Evolutionary conservation across 2,329 filamentous ascomycete genomes (phyloP).

Genomic region (Pezicula carpinea): DNA sequence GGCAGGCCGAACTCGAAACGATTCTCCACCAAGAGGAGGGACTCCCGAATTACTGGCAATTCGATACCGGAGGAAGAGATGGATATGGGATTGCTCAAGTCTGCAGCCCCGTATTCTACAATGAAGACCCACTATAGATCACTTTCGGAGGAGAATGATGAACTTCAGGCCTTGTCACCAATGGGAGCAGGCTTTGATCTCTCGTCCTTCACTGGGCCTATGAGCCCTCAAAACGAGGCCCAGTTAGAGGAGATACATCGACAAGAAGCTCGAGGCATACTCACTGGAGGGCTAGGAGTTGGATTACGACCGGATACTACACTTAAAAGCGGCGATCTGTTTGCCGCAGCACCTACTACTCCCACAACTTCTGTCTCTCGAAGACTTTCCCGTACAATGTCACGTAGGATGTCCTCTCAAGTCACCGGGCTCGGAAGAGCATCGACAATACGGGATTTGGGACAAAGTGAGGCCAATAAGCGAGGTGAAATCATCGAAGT

Average conservation of each 20-base stretch:
- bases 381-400: conserved; percentile 9
- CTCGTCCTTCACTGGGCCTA: conserved; percentile 23
- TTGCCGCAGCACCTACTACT: conserved; percentile 27
- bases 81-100: conserved; percentile 22
- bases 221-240: conserved; percentile 12
- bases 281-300: conserved; percentile 54
- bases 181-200: conserved; percentile 19
- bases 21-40: conserved; percentile 16
- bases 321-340: conserved; percentile 46
- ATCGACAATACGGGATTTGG: conserved; percentile 44
- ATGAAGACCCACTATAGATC: conserved; percentile 15
- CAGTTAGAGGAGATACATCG: conserved; percentile 19
- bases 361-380: conserved; percentile 10
- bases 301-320: conserved; percentile 45
- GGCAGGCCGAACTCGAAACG: conserved; percentile 8
- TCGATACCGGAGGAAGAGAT: conserved; percentile 25
- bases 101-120: conserved; percentile 16
- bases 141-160: conserved; percentile 18
- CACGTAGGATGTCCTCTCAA: conserved; percentile 17
- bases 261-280: conserved; percentile 45
- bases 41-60: conserved; percentile 11
- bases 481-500: conserved; percentile 57
- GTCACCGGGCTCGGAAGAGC: conserved; percentile 22
- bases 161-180: conserved; percentile 10
- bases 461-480: conserved; percentile 55